These are phyloP conservation scores for Pleurotus pulmonarius DNA, from an alignment of 768 basidiomycete species.

Conservation along the genomic window DNA sequence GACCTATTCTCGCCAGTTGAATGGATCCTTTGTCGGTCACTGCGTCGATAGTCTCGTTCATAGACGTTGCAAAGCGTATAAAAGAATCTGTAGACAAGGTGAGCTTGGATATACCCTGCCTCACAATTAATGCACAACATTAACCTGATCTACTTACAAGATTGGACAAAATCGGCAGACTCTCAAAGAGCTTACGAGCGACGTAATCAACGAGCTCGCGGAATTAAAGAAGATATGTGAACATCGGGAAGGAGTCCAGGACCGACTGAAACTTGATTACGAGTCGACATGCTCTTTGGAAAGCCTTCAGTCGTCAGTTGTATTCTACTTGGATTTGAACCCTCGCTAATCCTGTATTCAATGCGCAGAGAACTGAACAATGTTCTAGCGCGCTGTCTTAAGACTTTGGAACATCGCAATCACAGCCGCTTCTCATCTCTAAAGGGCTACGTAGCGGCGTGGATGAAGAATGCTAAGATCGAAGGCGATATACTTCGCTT, in stretches of 20 bases:
- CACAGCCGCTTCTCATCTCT: neutral
- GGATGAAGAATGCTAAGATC: neutral
- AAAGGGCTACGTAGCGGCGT: neutral
- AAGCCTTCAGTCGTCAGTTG: neutral
- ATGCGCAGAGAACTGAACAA: neutral
- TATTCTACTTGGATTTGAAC: neutral
- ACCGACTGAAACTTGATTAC: neutral
- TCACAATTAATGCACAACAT: neutral
- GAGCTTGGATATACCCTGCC: neutral
- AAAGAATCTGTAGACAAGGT: neutral
- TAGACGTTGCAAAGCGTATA: conserved; percentile 2
- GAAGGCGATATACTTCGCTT: neutral
- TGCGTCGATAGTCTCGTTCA: neutral
- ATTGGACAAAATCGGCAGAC: neutral
- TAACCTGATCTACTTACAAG: neutral
- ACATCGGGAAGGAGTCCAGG: neutral
- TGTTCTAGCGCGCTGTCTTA: neutral
- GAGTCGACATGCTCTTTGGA: neutral
- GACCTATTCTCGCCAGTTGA: no score
- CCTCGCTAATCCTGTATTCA: neutral
- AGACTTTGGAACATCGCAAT: neutral
- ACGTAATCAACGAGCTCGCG: neutral
- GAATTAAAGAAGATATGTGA: neutral
- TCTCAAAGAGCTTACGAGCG: neutral
- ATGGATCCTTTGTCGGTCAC: conserved; percentile 4